Percentiles rank a stretch among this genome's conserved stretches.
phyloP scores from a whole-genome alignment of 1,139 yeast species.

The Barnettozyma hawaiiensis region DNA sequence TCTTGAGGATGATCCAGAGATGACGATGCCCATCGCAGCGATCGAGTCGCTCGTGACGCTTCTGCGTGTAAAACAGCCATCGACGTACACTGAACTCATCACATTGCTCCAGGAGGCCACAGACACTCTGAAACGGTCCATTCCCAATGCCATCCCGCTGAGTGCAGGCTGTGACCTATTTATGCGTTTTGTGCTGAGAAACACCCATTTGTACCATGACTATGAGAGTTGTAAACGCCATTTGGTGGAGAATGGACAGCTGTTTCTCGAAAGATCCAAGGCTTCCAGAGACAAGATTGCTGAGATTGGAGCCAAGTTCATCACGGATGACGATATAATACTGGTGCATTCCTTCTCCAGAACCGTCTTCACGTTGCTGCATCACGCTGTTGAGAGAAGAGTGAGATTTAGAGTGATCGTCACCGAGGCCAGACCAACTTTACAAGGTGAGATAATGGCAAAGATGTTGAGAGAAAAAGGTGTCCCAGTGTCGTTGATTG shows the following conservation, averaged over 20 bases:
- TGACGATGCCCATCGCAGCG: conserved; percentile 99
- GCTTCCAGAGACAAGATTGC: conserved; percentile 87
- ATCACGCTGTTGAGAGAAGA: conserved; percentile 66
- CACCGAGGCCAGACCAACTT: conserved; percentile 88
- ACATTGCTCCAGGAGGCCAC: conserved; percentile 74
- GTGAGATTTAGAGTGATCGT: conserved; percentile 86
- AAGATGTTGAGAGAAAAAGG: conserved; percentile 61
- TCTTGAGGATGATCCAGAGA: conserved; percentile 80
- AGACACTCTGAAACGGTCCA: conserved; percentile 64
- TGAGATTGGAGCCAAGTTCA: conserved; percentile 79
- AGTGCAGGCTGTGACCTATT: conserved; percentile 98
- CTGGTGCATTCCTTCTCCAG: conserved; percentile 91
- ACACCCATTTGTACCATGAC: conserved; percentile 82
- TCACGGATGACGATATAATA: conserved; percentile 87
- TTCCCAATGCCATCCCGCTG: conserved; percentile 85
- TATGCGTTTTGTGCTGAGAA: conserved; percentile 85
- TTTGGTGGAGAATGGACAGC: conserved; percentile 87
- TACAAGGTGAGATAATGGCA: conserved; percentile 76
- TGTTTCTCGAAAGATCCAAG: conserved; percentile 88
- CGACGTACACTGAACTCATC: conserved; percentile 90
- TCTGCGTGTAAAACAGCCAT: conserved; percentile 74
- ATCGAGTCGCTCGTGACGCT: conserved; percentile 89
- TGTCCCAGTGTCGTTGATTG: conserved; percentile 87
- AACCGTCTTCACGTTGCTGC: conserved; percentile 74
- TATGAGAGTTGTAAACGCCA: conserved; percentile 94